Percentiles rank a stretch among this genome's conserved stretches.
These are phyloP conservation scores for Kazachstania bromeliacearum DNA, from an alignment of 805 yeast genomes.

Conservation along the genomic window DNA sequence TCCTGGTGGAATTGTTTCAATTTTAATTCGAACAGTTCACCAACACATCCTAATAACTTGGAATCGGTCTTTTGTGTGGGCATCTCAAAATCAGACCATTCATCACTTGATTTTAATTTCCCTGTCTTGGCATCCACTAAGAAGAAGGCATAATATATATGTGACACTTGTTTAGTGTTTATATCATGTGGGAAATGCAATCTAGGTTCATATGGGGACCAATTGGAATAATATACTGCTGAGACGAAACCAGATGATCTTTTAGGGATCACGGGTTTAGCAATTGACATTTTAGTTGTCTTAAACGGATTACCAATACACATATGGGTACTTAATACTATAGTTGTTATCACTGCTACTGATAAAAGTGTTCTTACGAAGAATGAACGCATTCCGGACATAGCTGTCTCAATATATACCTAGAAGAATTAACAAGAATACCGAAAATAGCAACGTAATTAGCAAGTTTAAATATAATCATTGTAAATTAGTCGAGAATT, in stretches of 20 bases:
- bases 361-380: too few species aligned
- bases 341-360: too few species aligned
- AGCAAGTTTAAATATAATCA: too few species aligned
- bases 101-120: conserved; percentile 44
- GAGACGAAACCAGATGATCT: conserved; percentile 15
- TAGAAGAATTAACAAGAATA: too few species aligned
- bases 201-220: conserved; percentile 59
- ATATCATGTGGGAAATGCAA: conserved; percentile 52
- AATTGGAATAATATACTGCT: conserved; percentile 44
- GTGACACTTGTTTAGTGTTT: conserved; percentile 48
- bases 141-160: conserved; percentile 72
- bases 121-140: conserved; percentile 49
- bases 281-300: too few species aligned
- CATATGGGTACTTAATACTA: too few species aligned
- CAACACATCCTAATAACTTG: conserved; percentile 38
- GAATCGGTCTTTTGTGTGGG: conserved; percentile 13
- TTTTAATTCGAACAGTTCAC: conserved; percentile 37
- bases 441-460: too few species aligned
- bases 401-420: too few species aligned
- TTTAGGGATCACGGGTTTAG: too few species aligned
- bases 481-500: too few species aligned
- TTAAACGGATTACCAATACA: too few species aligned
- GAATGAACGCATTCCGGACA: too few species aligned
- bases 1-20: conserved; percentile 16
- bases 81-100: conserved; percentile 53